Evolutionary conservation across 176 grass and related monocot genomes (phyloP), one percentile per base, ranked within the genome.

Genomic region (Rhynchospora tenuis): DNA sequence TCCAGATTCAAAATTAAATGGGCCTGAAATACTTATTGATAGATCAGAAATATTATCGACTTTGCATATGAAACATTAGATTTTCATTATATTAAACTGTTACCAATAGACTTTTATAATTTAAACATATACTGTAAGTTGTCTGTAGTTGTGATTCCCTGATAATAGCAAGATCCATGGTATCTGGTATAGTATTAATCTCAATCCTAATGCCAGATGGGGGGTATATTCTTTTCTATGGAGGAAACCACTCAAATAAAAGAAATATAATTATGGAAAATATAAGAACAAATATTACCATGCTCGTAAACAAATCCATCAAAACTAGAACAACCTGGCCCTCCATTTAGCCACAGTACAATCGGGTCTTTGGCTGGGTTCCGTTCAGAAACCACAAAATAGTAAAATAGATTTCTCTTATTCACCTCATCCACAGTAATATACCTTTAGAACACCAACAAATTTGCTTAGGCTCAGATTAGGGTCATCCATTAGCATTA

Each of bases 1-100:
- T 2, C 86, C 88, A 3, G 85, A 83, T 84, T 94, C 84, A 55
- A 97, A 97, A 77, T 89, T 97, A 86, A 97, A 97, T 46, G 94
- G 94, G 26, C 94, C 94, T 97, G 90, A 78, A 87, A 29, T 23
- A 58, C 31, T 75, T 6, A 26, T 15, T 29, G 51, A 85, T 44
- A 42, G 14, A 11, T 80, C 7, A 69, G 58, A 22, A 54, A 59
- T 29, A 54, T 54, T 75, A 52, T 74, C 1, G 46, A 74, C 10
- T 74, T 75, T 24, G 3, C 45, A 74, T 74, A 51, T 27, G 5
- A 52, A 29, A 50, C 72, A 23, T 54, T 28, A 50, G 16, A 9
- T 46, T 72, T 45, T 19, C 15, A 9, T 71, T 67, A 67, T 67
- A 29, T 65, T 52, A 74, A 73, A 26, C 22, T 11, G 11, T 15